Percentiles rank a stretch among this genome's conserved stretches.
phyloP scores from a whole-genome alignment of 2,329 filamentous ascomycete genomes.

The Pezizomycotina sp. region DNA sequence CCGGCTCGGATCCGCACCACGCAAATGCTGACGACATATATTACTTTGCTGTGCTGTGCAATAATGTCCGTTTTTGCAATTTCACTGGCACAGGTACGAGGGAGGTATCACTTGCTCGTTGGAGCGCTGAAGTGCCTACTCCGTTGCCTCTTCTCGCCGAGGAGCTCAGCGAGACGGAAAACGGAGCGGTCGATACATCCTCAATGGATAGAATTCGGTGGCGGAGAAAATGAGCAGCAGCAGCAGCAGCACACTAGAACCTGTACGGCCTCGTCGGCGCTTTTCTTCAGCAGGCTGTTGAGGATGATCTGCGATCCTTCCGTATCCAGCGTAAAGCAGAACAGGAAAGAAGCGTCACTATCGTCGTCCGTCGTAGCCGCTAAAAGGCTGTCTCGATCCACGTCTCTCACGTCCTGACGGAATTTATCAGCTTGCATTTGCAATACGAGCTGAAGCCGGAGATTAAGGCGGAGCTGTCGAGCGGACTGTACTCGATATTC shows the following conservation, averaged over 20 bases:
- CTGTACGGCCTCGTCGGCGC: constrained; percentile 7
- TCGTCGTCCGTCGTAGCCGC: constrained; percentile 13
- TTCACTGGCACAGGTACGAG: too few species aligned
- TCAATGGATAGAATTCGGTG: too few species aligned
- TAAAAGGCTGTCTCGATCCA: constrained; percentile 11
- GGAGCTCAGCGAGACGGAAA: constrained; percentile 5
- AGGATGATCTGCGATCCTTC: constrained; percentile 18
- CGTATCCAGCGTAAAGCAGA: constrained; percentile 14
- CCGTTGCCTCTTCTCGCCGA: constrained; percentile 11
- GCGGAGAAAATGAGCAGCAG: too few species aligned
- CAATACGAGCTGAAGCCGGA: constrained; percentile 9
- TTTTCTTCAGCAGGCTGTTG: constrained; percentile 11
- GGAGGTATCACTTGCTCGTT: constrained; percentile 9
- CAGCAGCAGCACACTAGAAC: constrained; percentile 5
- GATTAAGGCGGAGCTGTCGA: constrained; percentile 9
- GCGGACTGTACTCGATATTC: constrained; percentile 17
- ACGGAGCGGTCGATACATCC: constrained; percentile 11
- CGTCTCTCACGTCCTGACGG: constrained; percentile 8
- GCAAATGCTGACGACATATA: too few species aligned
- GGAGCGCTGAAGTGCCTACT: constrained; percentile 6
- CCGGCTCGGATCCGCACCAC: too few species aligned
- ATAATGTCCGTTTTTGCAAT: too few species aligned
- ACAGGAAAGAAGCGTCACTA: constrained; percentile 10
- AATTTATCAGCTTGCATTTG: constrained; percentile 12
- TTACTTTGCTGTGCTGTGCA: too few species aligned